Evolutionary conservation across 2,329 filamentous ascomycete genomes (phyloP), one percentile per base, ranked within the genome.

Genomic region (Cladosporium sp.): DNA sequence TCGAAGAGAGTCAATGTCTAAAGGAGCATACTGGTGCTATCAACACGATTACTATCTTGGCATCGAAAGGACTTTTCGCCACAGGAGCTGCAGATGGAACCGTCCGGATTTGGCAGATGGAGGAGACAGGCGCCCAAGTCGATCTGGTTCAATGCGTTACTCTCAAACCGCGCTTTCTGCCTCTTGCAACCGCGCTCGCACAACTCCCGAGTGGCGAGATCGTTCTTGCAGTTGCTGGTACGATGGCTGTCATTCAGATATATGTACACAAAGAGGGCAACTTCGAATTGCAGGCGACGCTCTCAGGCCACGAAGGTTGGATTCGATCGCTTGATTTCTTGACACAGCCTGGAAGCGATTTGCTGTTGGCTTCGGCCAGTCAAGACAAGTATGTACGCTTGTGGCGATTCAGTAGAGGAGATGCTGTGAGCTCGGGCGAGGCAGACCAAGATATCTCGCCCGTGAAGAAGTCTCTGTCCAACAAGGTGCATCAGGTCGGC

Each of bases 381-480:
- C 94, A 99, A 72, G 94, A 99, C 74, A 97, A 96, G 75, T 99
- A 97, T 68, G 87, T 97, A 59, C 88, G 94, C 39, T 82, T 99
- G 35, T 99, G 94, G 94, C 85, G 92, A 58, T 76, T 99, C 35
- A 89, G 89, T 62, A 78, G 83, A 60, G 90, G 90, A 12, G n/a
- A 20, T n/a, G 42, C 42, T 17, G 42, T 24, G 22, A 25, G 2
- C 13, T 25, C 20, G 19, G 35, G 15, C 6, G 28, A 45, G 17
- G 19, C 45, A 12, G 39, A 57, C 4, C 19, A 35, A 3, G 52
- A 22, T 1, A 45, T 42, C 19, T 17, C 39, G 24, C 47, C 47
- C 12, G 53, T 42, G 36, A 57, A 57, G 40, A 48, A 47, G 25
- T 89, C 89, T 0, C 80, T 96, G 0, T 90, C 91, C 0, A 97